Percentiles rank a stretch among this genome's conserved stretches.
phyloP scores from a whole-genome alignment of 75 land plant genomes.

The Chamaecyparis obtusa region DNA sequence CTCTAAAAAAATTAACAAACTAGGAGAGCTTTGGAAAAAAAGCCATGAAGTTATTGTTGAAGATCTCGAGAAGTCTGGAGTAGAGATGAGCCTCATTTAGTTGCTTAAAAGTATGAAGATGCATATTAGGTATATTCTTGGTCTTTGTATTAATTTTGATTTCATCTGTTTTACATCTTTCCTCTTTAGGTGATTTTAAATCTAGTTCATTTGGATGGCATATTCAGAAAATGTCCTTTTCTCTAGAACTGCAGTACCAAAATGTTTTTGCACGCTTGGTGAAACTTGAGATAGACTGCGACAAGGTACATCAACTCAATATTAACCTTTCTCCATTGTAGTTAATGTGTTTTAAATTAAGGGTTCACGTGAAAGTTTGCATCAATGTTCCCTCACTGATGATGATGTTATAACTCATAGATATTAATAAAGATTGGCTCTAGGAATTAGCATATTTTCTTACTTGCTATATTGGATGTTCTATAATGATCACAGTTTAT shows the following conservation, averaged over 20 bases:
- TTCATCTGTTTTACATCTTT: no score
- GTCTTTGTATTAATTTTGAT: no score
- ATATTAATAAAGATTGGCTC: not conserved
- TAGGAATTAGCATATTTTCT: not conserved
- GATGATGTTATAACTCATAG: not conserved
- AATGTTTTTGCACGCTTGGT: constrained; percentile 99
- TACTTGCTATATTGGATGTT: not conserved
- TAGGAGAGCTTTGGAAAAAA: constrained; percentile 95
- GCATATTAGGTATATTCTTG: constrained; percentile 74
- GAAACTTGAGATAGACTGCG: constrained; percentile 98
- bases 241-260: constrained; percentile 78
- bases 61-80: constrained; percentile 40
- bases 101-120: constrained; percentile 91
- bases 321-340: not conserved
- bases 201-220: not conserved
- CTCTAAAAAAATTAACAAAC: constrained; percentile 95
- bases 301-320: constrained; percentile 57
- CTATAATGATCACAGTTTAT: not conserved
- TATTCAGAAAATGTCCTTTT: not conserved
- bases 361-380: no score
- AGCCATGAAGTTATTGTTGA: constrained; percentile 91
- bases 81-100: constrained; percentile 84
- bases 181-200: not conserved
- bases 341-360: not conserved
- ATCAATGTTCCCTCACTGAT: not conserved